Evolutionary conservation across 1,139 yeast species (phyloP).

Genomic region (Debaryomyces coudertii): DNA sequence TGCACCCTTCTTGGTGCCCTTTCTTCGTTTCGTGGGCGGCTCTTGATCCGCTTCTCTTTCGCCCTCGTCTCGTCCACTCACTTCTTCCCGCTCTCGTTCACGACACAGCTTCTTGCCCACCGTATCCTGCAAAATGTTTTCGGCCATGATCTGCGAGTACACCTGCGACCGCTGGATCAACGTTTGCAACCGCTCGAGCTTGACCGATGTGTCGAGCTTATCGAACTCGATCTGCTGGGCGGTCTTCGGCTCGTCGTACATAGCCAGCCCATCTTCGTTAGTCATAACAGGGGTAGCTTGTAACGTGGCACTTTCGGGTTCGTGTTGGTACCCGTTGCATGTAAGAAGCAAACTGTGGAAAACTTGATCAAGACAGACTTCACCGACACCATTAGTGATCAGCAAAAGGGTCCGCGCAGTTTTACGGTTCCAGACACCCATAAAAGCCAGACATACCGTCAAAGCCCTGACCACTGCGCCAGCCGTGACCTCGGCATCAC

Average conservation of each 20-base stretch:
- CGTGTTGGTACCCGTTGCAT: too few relatives aligned
- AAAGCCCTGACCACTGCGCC: too few relatives aligned
- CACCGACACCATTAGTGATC: too few relatives aligned
- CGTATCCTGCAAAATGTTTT: conserved; percentile 61
- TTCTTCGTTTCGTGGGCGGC: conserved; percentile 15
- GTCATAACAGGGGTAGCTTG: conserved; percentile 7
- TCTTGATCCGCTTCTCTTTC: conserved; percentile 9
- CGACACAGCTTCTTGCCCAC: conserved; percentile 16
- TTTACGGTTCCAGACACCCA: too few relatives aligned
- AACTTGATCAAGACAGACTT: not conserved
- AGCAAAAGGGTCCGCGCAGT: too few relatives aligned
- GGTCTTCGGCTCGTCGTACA: conserved; percentile 11
- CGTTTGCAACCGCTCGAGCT: conserved; percentile 65
- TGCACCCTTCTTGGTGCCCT: conserved; percentile 9
- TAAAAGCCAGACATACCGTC: too few relatives aligned
- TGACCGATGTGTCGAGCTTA: conserved; percentile 40
- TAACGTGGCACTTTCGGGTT: too few relatives aligned
- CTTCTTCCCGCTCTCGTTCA: conserved; percentile 14
- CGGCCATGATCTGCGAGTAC: conserved; percentile 81
- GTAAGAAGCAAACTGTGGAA: not conserved
- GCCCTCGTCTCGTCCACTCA: conserved; percentile 22
- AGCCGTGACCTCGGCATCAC: too few relatives aligned
- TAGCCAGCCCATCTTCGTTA: conserved; percentile 8
- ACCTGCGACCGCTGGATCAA: conserved; percentile 82
- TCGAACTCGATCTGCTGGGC: conserved; percentile 47